These are phyloP conservation scores for Trichoderma aggressivum DNA, from an alignment of 2,329 filamentous ascomycete species.

Conservation along the genomic window DNA sequence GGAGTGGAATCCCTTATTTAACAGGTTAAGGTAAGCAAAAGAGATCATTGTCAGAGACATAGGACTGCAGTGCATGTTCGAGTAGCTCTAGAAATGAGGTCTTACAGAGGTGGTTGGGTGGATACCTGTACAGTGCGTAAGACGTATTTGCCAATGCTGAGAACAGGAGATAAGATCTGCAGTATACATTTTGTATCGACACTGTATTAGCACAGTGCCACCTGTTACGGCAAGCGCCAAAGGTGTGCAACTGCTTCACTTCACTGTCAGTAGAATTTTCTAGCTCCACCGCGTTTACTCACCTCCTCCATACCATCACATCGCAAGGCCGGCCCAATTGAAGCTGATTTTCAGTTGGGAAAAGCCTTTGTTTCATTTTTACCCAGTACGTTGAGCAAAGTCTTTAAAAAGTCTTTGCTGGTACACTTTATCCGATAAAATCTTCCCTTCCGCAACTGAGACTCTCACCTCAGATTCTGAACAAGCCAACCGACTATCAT, in stretches of 20 bases:
- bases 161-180: not conserved
- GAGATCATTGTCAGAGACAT: not conserved
- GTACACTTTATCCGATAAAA: not conserved
- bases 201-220: not conserved
- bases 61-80: not conserved
- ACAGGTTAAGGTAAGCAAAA: too few relatives aligned
- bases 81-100: not conserved
- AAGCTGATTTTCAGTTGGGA: not conserved
- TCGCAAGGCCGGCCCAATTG: not conserved
- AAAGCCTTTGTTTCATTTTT: not conserved
- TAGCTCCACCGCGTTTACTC: conserved; percentile 8
- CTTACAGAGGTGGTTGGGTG: not conserved
- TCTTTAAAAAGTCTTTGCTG: not conserved
- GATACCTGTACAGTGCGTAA: not conserved
- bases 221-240: not conserved
- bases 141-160: not conserved
- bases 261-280: conserved; percentile 2
- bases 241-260: not conserved
- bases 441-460: not conserved
- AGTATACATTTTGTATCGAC: not conserved
- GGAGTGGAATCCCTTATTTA: too few relatives aligned
- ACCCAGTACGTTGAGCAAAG: not conserved
- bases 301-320: not conserved
- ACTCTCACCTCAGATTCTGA: not conserved
- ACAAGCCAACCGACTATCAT: not conserved